Percentiles rank a stretch among this genome's conserved stretches.
Evolutionary conservation across 192 early-diverging fungal genomes (phyloP).

Genomic region (Lobosporangium transversale): DNA sequence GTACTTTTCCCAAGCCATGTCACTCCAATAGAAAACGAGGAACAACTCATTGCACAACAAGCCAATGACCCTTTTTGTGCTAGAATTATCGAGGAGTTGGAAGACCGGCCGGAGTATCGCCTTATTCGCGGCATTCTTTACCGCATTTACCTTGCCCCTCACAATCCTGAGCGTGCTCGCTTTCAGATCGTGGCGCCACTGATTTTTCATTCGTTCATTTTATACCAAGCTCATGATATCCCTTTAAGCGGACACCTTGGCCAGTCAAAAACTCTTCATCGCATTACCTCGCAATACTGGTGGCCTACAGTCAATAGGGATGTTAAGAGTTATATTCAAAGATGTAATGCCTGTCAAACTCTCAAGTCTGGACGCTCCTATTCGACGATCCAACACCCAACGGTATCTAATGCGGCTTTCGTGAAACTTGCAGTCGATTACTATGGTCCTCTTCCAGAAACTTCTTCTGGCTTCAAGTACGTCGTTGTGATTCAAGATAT

Average conservation of each 20-base stretch:
- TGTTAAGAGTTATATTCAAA: constrained; percentile 2
- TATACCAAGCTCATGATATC: constrained; percentile 13
- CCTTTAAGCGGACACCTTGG: constrained; percentile 16
- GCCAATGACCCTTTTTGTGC: background rate
- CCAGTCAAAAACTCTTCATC: constrained; percentile 3
- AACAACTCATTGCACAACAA: constrained; percentile 6
- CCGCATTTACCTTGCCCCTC: constrained; percentile 8
- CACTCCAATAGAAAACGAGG: background rate
- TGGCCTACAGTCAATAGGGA: constrained; percentile 3
- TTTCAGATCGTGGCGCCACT: constrained; percentile 17
- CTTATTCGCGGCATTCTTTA: constrained; percentile 6
- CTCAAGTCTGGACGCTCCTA: constrained; percentile 14
- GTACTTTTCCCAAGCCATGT: background rate
- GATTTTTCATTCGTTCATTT: constrained; percentile 9
- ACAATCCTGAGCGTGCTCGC: constrained; percentile 1
- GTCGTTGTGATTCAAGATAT: constrained; percentile 21
- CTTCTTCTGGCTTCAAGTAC: constrained; percentile 1
- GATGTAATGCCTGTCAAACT: constrained; percentile 3
- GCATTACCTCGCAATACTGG: constrained; percentile 4
- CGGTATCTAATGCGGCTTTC: constrained; percentile 1
- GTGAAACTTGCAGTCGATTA: constrained; percentile 22
- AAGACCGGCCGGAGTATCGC: constrained; percentile 1
- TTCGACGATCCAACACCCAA: background rate
- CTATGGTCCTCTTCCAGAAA: constrained; percentile 15
- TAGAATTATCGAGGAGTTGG: background rate